phyloP scores from a whole-genome alignment of 2,329 filamentous ascomycete genomes.

The Colletotrichum sp. region DNA sequence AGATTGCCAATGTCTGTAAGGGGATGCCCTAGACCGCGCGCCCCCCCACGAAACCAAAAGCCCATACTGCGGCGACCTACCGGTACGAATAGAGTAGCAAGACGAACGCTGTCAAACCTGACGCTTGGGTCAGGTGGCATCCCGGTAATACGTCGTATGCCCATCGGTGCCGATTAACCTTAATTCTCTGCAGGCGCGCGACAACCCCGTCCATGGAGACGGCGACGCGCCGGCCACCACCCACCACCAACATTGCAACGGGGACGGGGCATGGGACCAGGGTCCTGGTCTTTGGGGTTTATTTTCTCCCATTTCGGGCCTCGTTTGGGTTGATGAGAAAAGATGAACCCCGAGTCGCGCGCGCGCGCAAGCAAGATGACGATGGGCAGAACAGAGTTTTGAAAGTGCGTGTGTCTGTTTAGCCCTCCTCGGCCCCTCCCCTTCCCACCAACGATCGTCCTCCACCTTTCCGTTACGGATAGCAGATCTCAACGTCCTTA shows the following conservation, averaged over 20 bases:
- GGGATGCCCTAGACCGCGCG: background rate
- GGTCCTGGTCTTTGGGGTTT: background rate
- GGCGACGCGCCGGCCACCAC: conserved; percentile 1
- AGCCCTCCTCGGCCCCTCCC: background rate
- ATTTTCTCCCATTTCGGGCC: background rate
- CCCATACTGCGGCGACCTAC: background rate
- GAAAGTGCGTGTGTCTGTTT: background rate
- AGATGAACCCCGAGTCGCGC: conserved; percentile 10
- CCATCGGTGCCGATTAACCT: conserved; percentile 2
- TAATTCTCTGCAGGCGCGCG: background rate
- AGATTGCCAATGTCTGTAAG: background rate
- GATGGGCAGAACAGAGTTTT: background rate
- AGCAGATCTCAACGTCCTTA: background rate
- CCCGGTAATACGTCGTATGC: background rate
- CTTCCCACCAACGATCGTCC: background rate
- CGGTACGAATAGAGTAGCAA: background rate
- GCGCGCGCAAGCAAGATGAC: background rate
- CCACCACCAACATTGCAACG: background rate
- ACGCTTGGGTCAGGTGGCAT: background rate
- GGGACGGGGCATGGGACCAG: background rate
- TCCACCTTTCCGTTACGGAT: background rate
- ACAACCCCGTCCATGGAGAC: background rate
- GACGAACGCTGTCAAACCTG: conserved; percentile 2
- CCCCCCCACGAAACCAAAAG: background rate
- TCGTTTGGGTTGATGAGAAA: background rate